These are phyloP conservation scores for Sextonia rubra DNA, from an alignment of 164 flowering plant species.

Conservation along the genomic window DNA sequence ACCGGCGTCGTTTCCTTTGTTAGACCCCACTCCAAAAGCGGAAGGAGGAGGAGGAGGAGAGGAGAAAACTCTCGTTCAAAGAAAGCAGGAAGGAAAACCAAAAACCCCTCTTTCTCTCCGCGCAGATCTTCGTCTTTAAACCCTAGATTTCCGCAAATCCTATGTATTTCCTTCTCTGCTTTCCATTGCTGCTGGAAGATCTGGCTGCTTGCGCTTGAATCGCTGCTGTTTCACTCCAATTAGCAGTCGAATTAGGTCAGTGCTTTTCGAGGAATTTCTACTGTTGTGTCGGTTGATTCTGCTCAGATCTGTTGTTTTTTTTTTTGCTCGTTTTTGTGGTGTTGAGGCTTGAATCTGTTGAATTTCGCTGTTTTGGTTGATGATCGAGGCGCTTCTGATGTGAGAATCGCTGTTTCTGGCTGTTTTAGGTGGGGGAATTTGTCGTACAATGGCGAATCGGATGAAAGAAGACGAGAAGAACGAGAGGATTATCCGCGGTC, in stretches of 20 bases:
- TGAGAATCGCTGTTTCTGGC: background rate
- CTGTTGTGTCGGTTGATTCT: background rate
- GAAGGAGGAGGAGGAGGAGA: background rate
- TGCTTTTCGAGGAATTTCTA: background rate
- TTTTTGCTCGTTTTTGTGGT: background rate
- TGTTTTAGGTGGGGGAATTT: background rate
- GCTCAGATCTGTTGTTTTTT: background rate
- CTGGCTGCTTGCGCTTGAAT: background rate
- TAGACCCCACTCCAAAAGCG: background rate
- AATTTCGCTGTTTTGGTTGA: background rate
- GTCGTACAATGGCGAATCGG: slow-evolving; percentile 62
- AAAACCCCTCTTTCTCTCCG: background rate
- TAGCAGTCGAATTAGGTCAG: slow-evolving; percentile 5
- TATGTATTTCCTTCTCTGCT: background rate
- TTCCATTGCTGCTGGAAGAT: background rate
- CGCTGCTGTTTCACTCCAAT: slow-evolving; percentile 3
- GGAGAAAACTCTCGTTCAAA: background rate
- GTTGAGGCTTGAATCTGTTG: background rate
- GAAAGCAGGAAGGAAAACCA: background rate
- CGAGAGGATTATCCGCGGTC: slow-evolving; percentile 78
- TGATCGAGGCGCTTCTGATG: background rate
- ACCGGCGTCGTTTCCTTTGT: slow-evolving; percentile 21
- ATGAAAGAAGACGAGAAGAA: slow-evolving; percentile 90
- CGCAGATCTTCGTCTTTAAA: background rate
- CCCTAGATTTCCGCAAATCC: slow-evolving; percentile 3